These are phyloP conservation scores for Phlegmacium glaucopus DNA, from an alignment of 768 basidiomycete species.

Conservation along the genomic window DNA sequence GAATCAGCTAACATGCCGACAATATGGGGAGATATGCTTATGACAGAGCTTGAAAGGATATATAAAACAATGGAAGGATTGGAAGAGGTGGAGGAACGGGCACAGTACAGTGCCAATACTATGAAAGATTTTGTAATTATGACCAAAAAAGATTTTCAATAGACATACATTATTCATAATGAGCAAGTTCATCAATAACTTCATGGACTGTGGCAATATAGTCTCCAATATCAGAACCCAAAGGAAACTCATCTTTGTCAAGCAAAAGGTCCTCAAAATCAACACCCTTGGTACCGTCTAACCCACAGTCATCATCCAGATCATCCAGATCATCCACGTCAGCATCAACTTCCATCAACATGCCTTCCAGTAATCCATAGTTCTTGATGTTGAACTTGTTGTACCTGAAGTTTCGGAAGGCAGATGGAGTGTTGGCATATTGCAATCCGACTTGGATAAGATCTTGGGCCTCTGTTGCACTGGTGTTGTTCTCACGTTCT, in stretches of 20 bases:
- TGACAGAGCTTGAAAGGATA: not conserved
- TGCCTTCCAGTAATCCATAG: too few relatives aligned
- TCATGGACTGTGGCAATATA: not conserved
- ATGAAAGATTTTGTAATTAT: not conserved
- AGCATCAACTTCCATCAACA: too few relatives aligned
- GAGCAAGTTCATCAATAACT: not conserved
- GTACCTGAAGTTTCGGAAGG: slow-evolving; percentile 9
- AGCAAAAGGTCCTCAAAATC: slow-evolving; percentile 3
- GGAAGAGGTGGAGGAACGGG: not conserved
- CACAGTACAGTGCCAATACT: not conserved
- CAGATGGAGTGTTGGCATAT: slow-evolving; percentile 6
- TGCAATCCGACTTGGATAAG: slow-evolving; percentile 5
- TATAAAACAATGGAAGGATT: not conserved
- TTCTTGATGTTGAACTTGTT: slow-evolving; percentile 1
- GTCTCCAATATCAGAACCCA: not conserved
- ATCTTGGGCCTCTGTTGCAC: slow-evolving; percentile 6
- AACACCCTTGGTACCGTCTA: not conserved
- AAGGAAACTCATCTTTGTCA: slow-evolving; percentile 5
- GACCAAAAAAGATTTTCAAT: not conserved
- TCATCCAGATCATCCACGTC: not conserved
- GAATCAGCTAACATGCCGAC: not conserved
- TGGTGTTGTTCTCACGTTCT: not conserved
- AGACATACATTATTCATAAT: not conserved
- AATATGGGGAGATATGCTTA: not conserved
- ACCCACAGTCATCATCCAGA: not conserved